A percentile compares a stretch with the other conserved stretches of the same genome.
These are phyloP conservation scores for Barnettozyma siamensis DNA, from an alignment of 805 yeast species.

Conservation along the genomic window DNA sequence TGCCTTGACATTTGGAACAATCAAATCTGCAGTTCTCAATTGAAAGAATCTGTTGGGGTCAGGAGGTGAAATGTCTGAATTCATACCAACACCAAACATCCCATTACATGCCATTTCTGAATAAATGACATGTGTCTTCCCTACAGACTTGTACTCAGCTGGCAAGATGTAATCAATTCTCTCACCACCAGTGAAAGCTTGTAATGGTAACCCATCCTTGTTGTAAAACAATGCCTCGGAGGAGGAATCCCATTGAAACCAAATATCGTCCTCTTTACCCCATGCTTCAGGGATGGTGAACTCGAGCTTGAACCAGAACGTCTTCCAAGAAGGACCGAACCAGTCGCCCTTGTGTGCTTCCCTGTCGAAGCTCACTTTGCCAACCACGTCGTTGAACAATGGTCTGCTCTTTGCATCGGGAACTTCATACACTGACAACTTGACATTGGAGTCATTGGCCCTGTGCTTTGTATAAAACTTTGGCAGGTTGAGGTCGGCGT, in stretches of 20 bases:
- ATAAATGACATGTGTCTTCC: constrained; percentile 60
- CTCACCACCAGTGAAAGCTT: constrained; percentile 82
- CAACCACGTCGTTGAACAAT: constrained; percentile 32
- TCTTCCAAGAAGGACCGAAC: constrained; percentile 95
- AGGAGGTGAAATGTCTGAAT: constrained; percentile 59
- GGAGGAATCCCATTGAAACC: constrained; percentile 79
- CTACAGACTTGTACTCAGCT: constrained; percentile 38
- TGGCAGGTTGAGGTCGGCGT: constrained; percentile 66
- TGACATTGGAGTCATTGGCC: constrained; percentile 35
- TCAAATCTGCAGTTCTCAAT: constrained; percentile 66
- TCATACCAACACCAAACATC: constrained; percentile 76
- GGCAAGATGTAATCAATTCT: constrained; percentile 73
- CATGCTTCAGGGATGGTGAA: constrained; percentile 56
- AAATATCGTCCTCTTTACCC: constrained; percentile 40
- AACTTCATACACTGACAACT: constrained; percentile 55
- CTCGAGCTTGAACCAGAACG: constrained; percentile 83
- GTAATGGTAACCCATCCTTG: constrained; percentile 60
- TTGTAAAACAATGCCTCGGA: constrained; percentile 82
- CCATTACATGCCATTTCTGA: constrained; percentile 92
- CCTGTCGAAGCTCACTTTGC: constrained; percentile 34
- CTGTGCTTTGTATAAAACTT: constrained; percentile 67
- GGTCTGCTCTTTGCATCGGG: constrained; percentile 50
- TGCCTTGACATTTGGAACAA: constrained; percentile 77
- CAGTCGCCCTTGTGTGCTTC: constrained; percentile 62
- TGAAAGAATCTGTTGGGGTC: constrained; percentile 68